Base-by-base conservation (phyloP, 2,329 filamentous ascomycete species). In the Scedosporium aurantiacum region DNA sequence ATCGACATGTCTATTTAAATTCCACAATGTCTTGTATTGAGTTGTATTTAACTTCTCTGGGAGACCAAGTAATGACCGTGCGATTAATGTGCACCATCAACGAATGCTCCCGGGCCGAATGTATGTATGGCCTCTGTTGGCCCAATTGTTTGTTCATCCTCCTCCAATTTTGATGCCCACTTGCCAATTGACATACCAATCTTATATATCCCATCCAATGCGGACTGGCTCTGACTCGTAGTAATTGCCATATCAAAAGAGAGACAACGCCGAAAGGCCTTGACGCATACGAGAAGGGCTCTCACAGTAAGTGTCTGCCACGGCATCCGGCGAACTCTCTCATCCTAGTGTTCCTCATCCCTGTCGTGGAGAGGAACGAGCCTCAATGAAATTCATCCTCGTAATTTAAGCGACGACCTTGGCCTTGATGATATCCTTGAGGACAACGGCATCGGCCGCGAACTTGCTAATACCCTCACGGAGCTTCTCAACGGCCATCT, bases 401-500 rank as follows among this genome's bases (percentile, higher is more conserved):
- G n/a, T 23, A 14, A 64, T 67, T 74, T 79, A 79, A 64, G 75
- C 74, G 61, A 66, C 61, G 70, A 97, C 82, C 90, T 97, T 97
- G 78, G 85, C 77, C 83, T 88, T 88, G 72, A 99, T 83, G 72
- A 96, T 92, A 66, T 85, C 83, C 89, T 97, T 97, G 70, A 99
- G 87, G 63, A 91, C 96, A 67, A 92, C 80, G 68, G 94, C 92
- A 73, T 99, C 94, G 69, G 94, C 94, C 63, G 94, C 93, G 73
- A 99, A 99, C 82, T 97, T 97, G 83, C 90, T 95, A 83, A 99
- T 99, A 79, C 94, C 94, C 81, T 99, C 94, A 65, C 92, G 90
- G 70, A 99, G 87, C 89, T 99, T 99, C 88, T 97, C 92, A 68
- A 96, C 91, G 66, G 90, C 94, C 94, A 99, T 99, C 77, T 93